Evolutionary conservation across 768 basidiomycete species (phyloP).

Genomic region (Leucogyrophana mollusca): DNA sequence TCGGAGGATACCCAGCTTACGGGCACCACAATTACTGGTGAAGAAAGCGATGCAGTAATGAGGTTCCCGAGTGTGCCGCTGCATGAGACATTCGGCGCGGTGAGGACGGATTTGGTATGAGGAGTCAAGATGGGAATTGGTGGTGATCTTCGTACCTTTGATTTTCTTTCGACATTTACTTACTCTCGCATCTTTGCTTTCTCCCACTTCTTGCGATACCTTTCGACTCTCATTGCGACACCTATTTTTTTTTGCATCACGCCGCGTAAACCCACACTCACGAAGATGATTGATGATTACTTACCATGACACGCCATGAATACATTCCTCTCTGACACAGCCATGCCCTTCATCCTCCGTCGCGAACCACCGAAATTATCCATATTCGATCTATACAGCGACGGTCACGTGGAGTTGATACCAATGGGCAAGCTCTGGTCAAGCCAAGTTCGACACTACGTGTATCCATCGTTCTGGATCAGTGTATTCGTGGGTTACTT

Average conservation of each 20-base stretch:
- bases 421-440: too few relatives aligned
- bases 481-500: too few relatives aligned
- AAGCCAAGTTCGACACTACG: too few relatives aligned
- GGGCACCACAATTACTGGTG: constrained; percentile 17
- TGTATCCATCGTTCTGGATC: too few relatives aligned
- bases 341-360: too few relatives aligned
- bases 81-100: not conserved
- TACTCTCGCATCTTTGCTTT: not conserved
- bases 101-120: not conserved
- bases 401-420: too few relatives aligned
- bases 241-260: not conserved
- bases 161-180: not conserved
- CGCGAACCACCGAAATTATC: too few relatives aligned
- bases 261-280: not conserved
- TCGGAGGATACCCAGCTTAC: constrained; percentile 30
- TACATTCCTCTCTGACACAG: too few relatives aligned
- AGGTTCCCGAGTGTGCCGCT: constrained; percentile 3
- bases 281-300: not conserved
- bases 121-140: too few relatives aligned
- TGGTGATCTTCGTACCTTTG: too few relatives aligned
- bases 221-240: constrained; percentile 5
- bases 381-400: too few relatives aligned
- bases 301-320: not conserved
- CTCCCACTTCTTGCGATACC: constrained; percentile 1
- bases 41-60: constrained; percentile 12